A percentile compares a stretch with the other conserved stretches of the same genome.
Evolutionary conservation across 176 grass and related monocot genomes (phyloP).

Genomic region (Aegilops sharonensis): DNA sequence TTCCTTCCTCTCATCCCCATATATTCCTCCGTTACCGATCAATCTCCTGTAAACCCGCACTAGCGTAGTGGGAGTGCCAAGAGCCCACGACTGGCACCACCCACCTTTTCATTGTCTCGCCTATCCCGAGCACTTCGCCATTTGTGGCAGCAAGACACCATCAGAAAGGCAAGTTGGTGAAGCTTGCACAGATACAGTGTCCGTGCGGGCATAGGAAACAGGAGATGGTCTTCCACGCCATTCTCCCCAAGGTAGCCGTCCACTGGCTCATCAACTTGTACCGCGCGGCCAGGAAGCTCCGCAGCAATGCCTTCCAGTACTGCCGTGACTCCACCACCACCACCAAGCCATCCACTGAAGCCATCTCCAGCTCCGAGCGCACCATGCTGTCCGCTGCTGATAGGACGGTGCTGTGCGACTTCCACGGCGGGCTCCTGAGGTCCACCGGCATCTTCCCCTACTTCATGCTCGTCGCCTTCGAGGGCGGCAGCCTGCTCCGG

Average conservation of each 20-base stretch:
- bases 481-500: constrained; percentile 71
- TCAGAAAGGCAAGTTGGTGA: background rate
- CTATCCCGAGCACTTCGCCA: background rate
- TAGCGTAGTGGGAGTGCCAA: no score
- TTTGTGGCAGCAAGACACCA: background rate
- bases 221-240: constrained; percentile 54
- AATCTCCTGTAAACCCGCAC: background rate
- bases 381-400: background rate
- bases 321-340: background rate
- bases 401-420: constrained; percentile 46
- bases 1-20: background rate
- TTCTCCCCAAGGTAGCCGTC: constrained; percentile 44
- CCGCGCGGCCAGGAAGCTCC: constrained; percentile 46
- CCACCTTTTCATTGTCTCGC: background rate
- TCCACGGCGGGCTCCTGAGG: constrained; percentile 63
- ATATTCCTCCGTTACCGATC: background rate
- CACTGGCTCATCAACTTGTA: constrained; percentile 65
- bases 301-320: constrained; percentile 46
- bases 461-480: constrained; percentile 97
- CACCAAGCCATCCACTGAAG: background rate
- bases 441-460: constrained; percentile 58
- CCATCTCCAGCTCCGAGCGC: background rate
- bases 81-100: no score
- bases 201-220: background rate
- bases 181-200: no score